These are phyloP conservation scores for Gastrolobium bilobum DNA, from an alignment of 306 rosid genomes.

Conservation along the genomic window DNA sequence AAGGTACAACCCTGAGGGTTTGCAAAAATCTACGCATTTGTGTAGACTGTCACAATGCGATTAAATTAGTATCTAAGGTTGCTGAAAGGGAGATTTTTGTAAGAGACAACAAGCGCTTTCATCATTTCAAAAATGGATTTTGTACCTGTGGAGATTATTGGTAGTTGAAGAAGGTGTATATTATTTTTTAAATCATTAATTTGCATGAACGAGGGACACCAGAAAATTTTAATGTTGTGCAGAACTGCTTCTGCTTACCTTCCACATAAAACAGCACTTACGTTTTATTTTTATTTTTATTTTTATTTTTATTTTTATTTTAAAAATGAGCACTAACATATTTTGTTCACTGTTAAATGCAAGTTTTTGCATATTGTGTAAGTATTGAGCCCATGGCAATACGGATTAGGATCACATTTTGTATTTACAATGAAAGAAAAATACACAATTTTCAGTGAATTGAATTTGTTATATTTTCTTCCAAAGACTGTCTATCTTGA, in stretches of 20 bases:
- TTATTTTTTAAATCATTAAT: constrained; percentile 3
- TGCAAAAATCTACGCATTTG: constrained; percentile 85
- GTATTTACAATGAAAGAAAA: too few relatives aligned
- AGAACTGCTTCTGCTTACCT: constrained; percentile 17
- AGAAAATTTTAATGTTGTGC: constrained; percentile 6
- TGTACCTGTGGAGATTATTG: constrained; percentile 93
- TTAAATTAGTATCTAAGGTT: constrained; percentile 73
- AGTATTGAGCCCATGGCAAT: too few relatives aligned
- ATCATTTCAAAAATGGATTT: constrained; percentile 73
- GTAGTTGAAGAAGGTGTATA: constrained; percentile 49
- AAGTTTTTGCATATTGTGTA: too few relatives aligned
- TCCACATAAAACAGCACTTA: background rate
- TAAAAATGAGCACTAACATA: too few relatives aligned
- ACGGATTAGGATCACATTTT: too few relatives aligned
- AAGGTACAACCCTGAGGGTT: constrained; percentile 70
- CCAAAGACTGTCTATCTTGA: too few relatives aligned
- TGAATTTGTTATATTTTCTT: too few relatives aligned
- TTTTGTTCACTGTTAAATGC: too few relatives aligned
- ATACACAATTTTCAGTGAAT: too few relatives aligned
- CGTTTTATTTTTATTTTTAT: too few relatives aligned
- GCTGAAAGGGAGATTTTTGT: constrained; percentile 71
- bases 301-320: too few relatives aligned
- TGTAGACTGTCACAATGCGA: constrained; percentile 84
- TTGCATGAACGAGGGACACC: constrained; percentile 24
- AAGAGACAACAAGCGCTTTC: constrained; percentile 90